Base-by-base conservation (phyloP, 2,329 filamentous ascomycete genomes). In the Rhytidhysteron rufulum region DNA sequence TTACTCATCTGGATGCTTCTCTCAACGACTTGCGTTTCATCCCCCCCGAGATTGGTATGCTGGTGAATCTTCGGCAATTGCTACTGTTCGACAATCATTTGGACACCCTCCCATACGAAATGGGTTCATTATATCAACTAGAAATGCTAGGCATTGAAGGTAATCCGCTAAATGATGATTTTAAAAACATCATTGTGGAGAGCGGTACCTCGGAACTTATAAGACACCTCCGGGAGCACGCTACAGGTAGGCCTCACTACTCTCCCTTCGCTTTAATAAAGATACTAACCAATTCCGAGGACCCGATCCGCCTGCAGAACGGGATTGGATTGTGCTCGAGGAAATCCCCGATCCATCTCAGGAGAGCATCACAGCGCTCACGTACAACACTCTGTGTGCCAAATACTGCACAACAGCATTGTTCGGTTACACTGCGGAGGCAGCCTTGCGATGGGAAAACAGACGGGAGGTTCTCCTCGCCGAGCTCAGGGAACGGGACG, bases 381-480 rank as follows among this genome's bases (percentile, higher is more conserved):
- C 88, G 17, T 96, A 93, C 82, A 98, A 98, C 63, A 95, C 91
- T 34, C 78, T 98, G 9, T 96, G 91, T 67, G 89, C 96, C 66
- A 88, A 89, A 57, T 95, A 93, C 55, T 90, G 90, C 4, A 96
- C 90, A 0, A 76, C 82, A 40, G 77, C 82, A 40, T 81, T 87
- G 47, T 97, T 96, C 62, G 91, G 91, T 31, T 97, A 97, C 64
- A 91, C 89, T 0, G 87, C 93, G 2, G 84, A 83, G 13, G 79
- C 78, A 40, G 88, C 88, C 7, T 74, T 98, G 18, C 74, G 80
- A 20, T 98, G 93, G 93, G 85, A 93, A 27, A 89, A 88, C 58
- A 83, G 93, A 40, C 85, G 84, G 57, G 80, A 86, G 42, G 79
- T 86, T 42, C 93, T 98, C 46, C 69, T 96, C 42, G 82, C 85